Evolutionary conservation across 2,329 filamentous ascomycete species (phyloP), one percentile per base, ranked within the genome.

Genomic region (Arthrobotrys conoides): DNA sequence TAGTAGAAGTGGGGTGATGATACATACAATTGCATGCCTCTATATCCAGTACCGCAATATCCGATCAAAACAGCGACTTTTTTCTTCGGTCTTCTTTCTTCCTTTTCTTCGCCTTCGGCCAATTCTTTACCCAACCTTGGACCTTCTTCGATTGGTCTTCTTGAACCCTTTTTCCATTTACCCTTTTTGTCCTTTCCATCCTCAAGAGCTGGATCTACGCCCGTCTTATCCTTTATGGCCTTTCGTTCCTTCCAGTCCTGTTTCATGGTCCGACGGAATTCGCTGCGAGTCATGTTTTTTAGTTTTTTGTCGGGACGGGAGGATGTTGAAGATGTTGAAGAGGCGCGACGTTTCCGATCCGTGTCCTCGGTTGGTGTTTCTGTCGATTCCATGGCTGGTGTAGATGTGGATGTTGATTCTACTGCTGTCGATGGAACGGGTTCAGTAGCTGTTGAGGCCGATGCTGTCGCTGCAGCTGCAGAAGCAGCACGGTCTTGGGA

Each of bases 21-120:
- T n/a, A 49, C 73, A 10, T 71, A 78, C 83, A 99, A 92, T 86
- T 99, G 96, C 91, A 99, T 96, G 82, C 96, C 96, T 86, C 93
- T 94, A 87, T 99, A 99, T 16, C 96, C 96, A 9, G 93, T 97
- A 63, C 96, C 96, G 5, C 94, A 94, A 85, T 99, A 99, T 16
- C 96, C 96, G 82, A 99, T 91, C 87, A 98, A 87, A 36, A 99
- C 94, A 48, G 95, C 96, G 63, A 97, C 95, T 87, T 99, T 99
- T 85, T 93, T 91, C 88, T 99, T 99, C 24, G 96, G 96, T 71
- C 90, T 90, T 80, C 95, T 91, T 83, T 91, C 91, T 84, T 99
- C 96, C 33, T 81, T 82, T 22, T 80, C 81, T 53, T 79, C 76
- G 3, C 71, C 70, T 14, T 66, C 78, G 8, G 36, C 73, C 4